Base-by-base conservation (phyloP, 148 eudicot species). In the Amaranthus hypochondriacus region DNA sequence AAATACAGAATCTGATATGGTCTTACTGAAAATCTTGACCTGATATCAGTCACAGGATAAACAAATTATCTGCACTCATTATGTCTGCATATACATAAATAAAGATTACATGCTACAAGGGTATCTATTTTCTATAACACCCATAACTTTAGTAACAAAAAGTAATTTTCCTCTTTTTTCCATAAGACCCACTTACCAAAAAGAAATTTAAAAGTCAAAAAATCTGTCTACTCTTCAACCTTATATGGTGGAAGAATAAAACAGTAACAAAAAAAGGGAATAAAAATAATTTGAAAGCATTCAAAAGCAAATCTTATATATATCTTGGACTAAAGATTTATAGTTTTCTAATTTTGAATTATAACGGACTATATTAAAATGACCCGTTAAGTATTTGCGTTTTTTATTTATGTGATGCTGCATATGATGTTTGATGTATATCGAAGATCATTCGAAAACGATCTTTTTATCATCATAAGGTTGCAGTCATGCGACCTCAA, bases 251-350 rank as follows among this genome's bases (percentile, higher is more conserved):
- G 49, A 53, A 52, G 50, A 28, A 28, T 28, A 13, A 58, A 39
- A 56, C 66, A 50, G 73, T 67, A 67, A 56, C 15, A 2, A 5
- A 14, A 64, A 48, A 48, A 50, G 39, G 39, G 68, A 57, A 74
- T 57, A 18, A 53, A 5, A 71, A 58, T 43, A 73, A 62, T 75
- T 64, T 71, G 84, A 77, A 79, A 28, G 39, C 81, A 74, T 75
- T 65, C 52, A 48, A 57, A 74, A 69, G 50, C 65, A 56, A 61
- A 59, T 58, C 12, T 50, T 53, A 53, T 28, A 0, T 28, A 28
- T 28, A 28, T 28, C 39, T 28, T 28, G 39, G 39, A 28, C 0
- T 28, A 28, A 28, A 28, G 0, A 28, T 28, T 28, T 28, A 28
- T 28, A 28, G 39, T 28, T 28, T 28, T 28, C 0, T 28, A 28